Evolutionary conservation across 768 basidiomycete species (phyloP).

Genomic region (Pleurotus giganteus): DNA sequence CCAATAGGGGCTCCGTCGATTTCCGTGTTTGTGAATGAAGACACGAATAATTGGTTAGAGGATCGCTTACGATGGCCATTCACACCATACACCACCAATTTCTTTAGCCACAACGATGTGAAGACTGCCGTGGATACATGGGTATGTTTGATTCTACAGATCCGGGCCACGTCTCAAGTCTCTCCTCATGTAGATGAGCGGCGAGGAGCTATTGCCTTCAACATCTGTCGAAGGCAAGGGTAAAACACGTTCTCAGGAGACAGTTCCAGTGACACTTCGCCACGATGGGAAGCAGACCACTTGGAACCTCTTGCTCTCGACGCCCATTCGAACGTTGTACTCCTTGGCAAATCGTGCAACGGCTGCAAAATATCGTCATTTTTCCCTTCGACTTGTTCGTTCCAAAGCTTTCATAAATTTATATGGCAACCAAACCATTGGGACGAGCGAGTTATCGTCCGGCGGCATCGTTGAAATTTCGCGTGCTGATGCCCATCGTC

Average conservation of each 20-base stretch:
- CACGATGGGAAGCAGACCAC: conserved; percentile 10
- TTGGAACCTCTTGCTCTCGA: conserved; percentile 16
- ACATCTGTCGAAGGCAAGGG: background rate
- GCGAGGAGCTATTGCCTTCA: conserved; percentile 11
- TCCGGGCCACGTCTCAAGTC: background rate
- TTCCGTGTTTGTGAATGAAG: conserved; percentile 13
- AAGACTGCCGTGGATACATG: conserved; percentile 15
- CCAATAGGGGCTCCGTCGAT: conserved; percentile 12
- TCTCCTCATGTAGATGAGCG: conserved; percentile 9
- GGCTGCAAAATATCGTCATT: conserved; percentile 15
- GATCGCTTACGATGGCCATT: conserved; percentile 10
- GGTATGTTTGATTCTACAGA: conserved; percentile 11
- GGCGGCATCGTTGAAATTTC: conserved; percentile 18
- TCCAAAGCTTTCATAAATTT: conserved; percentile 14
- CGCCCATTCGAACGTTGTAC: conserved; percentile 19
- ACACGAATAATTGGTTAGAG: conserved; percentile 13
- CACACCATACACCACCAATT: conserved; percentile 5
- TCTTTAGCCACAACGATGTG: background rate
- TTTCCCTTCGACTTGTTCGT: conserved; percentile 11
- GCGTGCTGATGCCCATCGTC: conserved; percentile 10
- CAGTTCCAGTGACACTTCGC: conserved; percentile 13
- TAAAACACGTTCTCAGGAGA: background rate
- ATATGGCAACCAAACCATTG: conserved; percentile 11
- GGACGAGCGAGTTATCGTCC: conserved; percentile 9
- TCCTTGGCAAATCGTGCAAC: conserved; percentile 22